Percentiles rank a stretch among this genome's conserved stretches.
These are phyloP conservation scores for Pseudognaphalium luteoalbum DNA, from an alignment of 129 eudicot genomes.

Conservation along the genomic window DNA sequence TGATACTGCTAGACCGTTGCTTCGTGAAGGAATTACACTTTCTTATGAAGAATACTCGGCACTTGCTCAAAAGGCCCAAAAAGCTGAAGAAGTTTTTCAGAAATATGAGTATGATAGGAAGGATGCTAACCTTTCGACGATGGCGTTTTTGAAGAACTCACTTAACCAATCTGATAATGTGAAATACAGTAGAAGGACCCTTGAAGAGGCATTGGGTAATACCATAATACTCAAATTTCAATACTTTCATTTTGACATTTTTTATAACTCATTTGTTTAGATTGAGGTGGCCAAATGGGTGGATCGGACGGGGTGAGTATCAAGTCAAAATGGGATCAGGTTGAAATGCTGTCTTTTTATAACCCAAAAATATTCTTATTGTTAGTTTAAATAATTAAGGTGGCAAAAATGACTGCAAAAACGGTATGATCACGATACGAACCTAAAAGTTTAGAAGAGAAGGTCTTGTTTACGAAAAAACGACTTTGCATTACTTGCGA, in stretches of 20 bases:
- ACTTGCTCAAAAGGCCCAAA: conserved; percentile 56
- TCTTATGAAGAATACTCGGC: conserved; percentile 57
- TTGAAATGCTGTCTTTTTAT: neutral
- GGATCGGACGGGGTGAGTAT: neutral
- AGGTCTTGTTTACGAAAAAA: no score
- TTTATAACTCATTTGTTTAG: neutral
- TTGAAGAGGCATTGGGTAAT: conserved; percentile 41
- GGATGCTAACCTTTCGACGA: conserved; percentile 24
- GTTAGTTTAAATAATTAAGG: neutral
- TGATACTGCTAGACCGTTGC: conserved; percentile 16
- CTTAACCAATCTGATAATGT: conserved; percentile 29
- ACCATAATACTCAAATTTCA: neutral
- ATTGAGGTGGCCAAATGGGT: neutral
- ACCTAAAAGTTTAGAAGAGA: no score
- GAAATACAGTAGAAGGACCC: conserved; percentile 30
- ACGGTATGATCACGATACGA: no score
- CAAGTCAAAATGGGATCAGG: neutral
- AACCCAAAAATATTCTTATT: neutral
- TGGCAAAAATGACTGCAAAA: neutral
- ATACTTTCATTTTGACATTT: neutral
- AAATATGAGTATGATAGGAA: conserved; percentile 29
- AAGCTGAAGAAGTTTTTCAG: conserved; percentile 48
- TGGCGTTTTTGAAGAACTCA: conserved; percentile 35
- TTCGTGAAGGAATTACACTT: conserved; percentile 57
- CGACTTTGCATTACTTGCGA: neutral